Evolutionary conservation across 2,329 filamentous ascomycete genomes (phyloP).

Genomic region (Phyllosticta capitalensis): DNA sequence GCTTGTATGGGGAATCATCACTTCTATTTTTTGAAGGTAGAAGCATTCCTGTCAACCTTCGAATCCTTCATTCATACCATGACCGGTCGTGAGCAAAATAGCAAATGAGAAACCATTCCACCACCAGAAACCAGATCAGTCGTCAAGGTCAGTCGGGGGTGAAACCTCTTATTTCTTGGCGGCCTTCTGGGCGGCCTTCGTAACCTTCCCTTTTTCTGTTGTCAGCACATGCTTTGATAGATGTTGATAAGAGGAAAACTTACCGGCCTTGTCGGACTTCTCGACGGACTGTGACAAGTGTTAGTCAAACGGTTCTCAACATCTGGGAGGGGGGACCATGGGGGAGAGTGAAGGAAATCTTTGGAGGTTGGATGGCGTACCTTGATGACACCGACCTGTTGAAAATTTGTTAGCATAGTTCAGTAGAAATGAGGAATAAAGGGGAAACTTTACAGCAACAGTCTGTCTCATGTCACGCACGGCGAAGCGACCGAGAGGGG

Average conservation of each 20-base stretch:
- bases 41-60: constrained; percentile 9
- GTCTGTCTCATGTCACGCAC: constrained; percentile 82
- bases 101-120: constrained; percentile 7
- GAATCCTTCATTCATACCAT: constrained; percentile 6
- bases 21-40: constrained; percentile 11
- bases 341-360: background rate
- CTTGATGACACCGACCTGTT: constrained; percentile 86
- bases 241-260: too few relatives aligned
- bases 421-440: background rate
- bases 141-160: background rate
- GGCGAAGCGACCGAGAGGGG: constrained; percentile 98
- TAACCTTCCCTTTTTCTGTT: constrained; percentile 39
- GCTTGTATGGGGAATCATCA: background rate
- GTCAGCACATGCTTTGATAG: too few relatives aligned
- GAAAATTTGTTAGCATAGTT: background rate
- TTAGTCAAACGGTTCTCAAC: constrained; percentile 29
- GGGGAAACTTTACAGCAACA: constrained; percentile 23
- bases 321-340: constrained; percentile 53
- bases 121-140: background rate
- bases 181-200: constrained; percentile 35
- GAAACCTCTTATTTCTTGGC: constrained; percentile 29
- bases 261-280: constrained; percentile 36
- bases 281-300: constrained; percentile 19
- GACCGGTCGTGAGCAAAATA: background rate
- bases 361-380: background rate